These are phyloP conservation scores for Neoboletus brunneissimus DNA, from an alignment of 768 basidiomycete species.

Conservation along the genomic window DNA sequence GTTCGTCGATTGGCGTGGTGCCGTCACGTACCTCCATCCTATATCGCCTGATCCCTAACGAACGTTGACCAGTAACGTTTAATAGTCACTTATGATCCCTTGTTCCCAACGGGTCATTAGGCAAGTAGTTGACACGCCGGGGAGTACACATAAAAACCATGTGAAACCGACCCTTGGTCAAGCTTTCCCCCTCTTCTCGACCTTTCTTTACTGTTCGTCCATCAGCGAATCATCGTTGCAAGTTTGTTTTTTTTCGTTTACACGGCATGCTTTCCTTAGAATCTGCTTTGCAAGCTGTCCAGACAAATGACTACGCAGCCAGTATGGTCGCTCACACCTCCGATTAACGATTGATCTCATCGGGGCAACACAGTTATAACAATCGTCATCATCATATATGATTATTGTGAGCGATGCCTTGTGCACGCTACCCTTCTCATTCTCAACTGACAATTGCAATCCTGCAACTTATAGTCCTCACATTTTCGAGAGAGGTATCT, in stretches of 20 bases:
- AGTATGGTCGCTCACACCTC: neutral
- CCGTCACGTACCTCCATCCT: neutral
- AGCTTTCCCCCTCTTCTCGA: neutral
- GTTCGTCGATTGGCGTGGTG: neutral
- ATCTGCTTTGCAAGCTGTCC: neutral
- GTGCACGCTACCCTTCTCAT: neutral
- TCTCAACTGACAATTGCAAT: neutral
- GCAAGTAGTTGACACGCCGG: neutral
- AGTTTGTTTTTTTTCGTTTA: neutral
- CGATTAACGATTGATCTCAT: neutral
- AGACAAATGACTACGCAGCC: neutral
- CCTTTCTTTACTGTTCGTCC: neutral
- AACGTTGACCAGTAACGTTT: neutral
- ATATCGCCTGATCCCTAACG: neutral
- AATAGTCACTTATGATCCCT: neutral
- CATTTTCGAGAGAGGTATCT: constrained; percentile 11
- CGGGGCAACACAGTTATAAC: neutral
- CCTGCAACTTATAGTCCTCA: constrained; percentile 8
- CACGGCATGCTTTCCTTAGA: neutral
- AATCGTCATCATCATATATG: constrained; percentile 9
- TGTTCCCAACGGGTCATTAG: neutral
- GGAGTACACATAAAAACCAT: neutral
- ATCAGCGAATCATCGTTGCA: neutral
- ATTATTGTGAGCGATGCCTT: constrained; percentile 9
- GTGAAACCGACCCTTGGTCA: too few species aligned